These are phyloP conservation scores for Cladobotryum protrusum DNA, from an alignment of 2,329 filamentous ascomycete genomes.

Conservation along the genomic window DNA sequence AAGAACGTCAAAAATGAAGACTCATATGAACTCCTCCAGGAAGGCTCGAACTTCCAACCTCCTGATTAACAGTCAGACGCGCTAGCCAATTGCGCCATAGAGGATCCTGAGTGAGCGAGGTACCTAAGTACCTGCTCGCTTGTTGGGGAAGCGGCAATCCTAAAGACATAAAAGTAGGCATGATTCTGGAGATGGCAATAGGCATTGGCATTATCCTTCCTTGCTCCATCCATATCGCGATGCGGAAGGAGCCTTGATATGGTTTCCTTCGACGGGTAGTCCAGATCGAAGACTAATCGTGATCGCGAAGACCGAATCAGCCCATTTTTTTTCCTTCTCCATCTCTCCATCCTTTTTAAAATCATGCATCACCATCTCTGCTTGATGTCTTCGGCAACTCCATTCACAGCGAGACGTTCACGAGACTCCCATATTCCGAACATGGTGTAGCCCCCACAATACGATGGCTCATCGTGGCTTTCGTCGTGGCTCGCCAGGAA, in stretches of 20 bases:
- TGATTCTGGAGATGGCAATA: too few relatives aligned
- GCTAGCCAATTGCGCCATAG: slow-evolving; percentile 50
- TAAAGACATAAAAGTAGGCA: too few relatives aligned
- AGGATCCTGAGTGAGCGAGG: slow-evolving; percentile 8
- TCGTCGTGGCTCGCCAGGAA: too few relatives aligned
- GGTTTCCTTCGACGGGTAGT: neutral
- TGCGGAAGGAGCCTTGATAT: neutral
- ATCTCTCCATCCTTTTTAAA: neutral
- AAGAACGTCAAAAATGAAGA: neutral
- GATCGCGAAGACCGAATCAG: neutral
- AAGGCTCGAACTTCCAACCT: slow-evolving; percentile 16
- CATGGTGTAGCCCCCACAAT: too few relatives aligned
- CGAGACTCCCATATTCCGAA: neutral
- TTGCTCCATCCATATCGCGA: too few relatives aligned
- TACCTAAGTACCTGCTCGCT: too few relatives aligned
- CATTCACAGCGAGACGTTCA: neutral
- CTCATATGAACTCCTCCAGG: slow-evolving; percentile 8
- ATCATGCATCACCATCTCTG: neutral
- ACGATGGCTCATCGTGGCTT: too few relatives aligned
- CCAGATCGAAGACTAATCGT: too few relatives aligned
- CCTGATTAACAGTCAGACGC: slow-evolving; percentile 50
- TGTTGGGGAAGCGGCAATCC: too few relatives aligned
- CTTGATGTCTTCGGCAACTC: neutral
- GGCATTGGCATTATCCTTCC: too few relatives aligned
- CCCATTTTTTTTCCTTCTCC: too few relatives aligned